A percentile compares a stretch with the other conserved stretches of the same genome.
Conservation (phyloP, 495 filamentous ascomycete species). For the Trichoderma reesei region DNA sequence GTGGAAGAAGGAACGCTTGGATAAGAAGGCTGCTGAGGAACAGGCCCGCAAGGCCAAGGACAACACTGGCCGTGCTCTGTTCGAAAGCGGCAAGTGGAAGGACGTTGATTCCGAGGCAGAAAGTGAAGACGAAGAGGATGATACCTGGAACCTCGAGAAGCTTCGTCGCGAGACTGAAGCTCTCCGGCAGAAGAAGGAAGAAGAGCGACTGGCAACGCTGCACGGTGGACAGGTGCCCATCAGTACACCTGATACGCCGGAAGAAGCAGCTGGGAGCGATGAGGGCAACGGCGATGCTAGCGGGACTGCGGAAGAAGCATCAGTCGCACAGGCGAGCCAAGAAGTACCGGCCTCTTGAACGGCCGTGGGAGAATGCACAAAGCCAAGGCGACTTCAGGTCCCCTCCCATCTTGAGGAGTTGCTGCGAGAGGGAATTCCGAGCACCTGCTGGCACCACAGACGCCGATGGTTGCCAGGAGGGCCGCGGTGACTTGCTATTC, state of each 20-base stretch:
- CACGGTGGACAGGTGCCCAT: background rate
- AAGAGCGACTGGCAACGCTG: slow-evolving; percentile 39
- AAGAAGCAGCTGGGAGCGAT: slow-evolving; percentile 1
- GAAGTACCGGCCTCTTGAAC: slow-evolving; percentile 3
- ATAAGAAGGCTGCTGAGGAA: slow-evolving; percentile 91
- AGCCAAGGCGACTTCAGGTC: background rate
- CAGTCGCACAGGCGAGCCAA: background rate
- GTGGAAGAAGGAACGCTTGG: slow-evolving; percentile 88
- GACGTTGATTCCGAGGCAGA: slow-evolving; percentile 45
- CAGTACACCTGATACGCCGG: background rate
- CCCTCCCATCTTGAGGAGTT: background rate
- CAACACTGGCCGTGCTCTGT: slow-evolving; percentile 85
- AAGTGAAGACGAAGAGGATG: slow-evolving; percentile 40
- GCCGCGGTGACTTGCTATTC: slow-evolving; percentile 1
- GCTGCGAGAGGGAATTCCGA: slow-evolving; percentile 3
- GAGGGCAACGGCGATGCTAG: background rate
- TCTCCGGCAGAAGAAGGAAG: slow-evolving; percentile 51
- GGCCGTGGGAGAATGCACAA: background rate
- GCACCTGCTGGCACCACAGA: background rate
- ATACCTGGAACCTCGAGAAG: slow-evolving; percentile 69
- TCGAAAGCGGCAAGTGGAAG: slow-evolving; percentile 92
- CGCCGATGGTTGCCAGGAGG: background rate
- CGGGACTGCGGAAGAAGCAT: background rate
- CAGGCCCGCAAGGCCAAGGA: slow-evolving; percentile 85
- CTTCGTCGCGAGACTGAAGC: slow-evolving; percentile 62